Conservation (phyloP, 352 stramenopile genomes). For the Phytophthora cactorum region DNA sequence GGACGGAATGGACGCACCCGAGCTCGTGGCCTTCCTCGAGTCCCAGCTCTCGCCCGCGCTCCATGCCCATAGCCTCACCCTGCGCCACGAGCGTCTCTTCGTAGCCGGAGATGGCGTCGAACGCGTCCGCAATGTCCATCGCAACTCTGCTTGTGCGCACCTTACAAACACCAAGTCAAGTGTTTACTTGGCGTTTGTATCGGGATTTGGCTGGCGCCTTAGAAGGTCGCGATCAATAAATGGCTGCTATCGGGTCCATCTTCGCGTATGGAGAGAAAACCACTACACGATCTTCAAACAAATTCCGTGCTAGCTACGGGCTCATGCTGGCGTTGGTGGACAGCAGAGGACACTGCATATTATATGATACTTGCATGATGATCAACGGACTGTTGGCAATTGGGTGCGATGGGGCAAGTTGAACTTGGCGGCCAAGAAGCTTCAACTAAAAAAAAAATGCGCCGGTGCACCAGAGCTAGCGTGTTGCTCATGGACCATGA, state of each 20-base stretch:
- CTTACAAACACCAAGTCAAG: slow-evolving; percentile 21
- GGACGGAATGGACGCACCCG: slow-evolving; percentile 44
- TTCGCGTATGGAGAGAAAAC: too few species aligned
- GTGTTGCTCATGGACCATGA: too few species aligned
- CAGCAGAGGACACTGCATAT: too few species aligned
- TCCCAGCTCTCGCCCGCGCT: slow-evolving; percentile 60
- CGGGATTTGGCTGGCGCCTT: slow-evolving; percentile 16
- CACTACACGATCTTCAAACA: too few species aligned
- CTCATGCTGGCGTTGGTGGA: too few species aligned
- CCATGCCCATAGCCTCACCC: slow-evolving; percentile 65
- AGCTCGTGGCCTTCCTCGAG: slow-evolving; percentile 80
- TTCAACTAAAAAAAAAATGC: too few species aligned
- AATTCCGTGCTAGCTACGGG: too few species aligned
- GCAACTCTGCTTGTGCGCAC: background rate
- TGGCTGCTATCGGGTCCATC: background rate
- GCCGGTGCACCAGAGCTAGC: too few species aligned
- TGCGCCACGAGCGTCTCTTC: slow-evolving; percentile 76
- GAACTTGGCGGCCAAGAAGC: too few species aligned
- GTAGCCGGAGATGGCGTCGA: slow-evolving; percentile 76
- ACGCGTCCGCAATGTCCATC: slow-evolving; percentile 77
- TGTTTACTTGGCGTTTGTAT: slow-evolving; percentile 18
- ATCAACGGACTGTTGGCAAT: too few species aligned
- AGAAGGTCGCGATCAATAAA: slow-evolving; percentile 7
- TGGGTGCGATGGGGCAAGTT: too few species aligned
- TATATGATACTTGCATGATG: too few species aligned